phyloP scores from a whole-genome alignment of 2,329 filamentous ascomycete genomes.

The Cladophialophora exuberans region DNA sequence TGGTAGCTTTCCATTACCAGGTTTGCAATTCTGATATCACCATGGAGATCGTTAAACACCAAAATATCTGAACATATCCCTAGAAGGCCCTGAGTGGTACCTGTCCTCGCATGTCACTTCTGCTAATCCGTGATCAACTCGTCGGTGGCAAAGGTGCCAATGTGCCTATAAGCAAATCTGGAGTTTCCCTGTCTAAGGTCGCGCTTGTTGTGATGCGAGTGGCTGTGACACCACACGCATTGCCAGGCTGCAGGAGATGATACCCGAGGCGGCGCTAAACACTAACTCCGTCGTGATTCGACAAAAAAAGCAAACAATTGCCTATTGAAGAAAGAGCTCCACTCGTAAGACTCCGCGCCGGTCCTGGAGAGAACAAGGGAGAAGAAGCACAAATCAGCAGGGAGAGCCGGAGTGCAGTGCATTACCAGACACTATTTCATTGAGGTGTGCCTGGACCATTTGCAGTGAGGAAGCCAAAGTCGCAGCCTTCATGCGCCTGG shows the following conservation, averaged over 20 bases:
- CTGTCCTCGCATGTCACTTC: too few relatives aligned
- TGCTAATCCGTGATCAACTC: too few relatives aligned
- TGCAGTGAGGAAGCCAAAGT: slow-evolving; percentile 38
- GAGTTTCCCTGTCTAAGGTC: neutral
- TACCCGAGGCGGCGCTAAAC: slow-evolving; percentile 1
- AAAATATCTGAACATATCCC: too few relatives aligned
- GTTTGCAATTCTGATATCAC: too few relatives aligned
- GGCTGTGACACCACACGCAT: neutral
- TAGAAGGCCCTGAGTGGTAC: too few relatives aligned
- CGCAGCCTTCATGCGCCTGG: slow-evolving; percentile 46
- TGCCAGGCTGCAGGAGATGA: slow-evolving; percentile 4
- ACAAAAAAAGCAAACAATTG: neutral
- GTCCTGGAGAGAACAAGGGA: neutral
- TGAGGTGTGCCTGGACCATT: slow-evolving; percentile 8
- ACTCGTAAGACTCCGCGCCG: neutral
- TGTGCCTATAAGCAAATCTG: neutral
- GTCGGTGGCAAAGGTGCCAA: too few relatives aligned
- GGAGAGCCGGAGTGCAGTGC: too few relatives aligned
- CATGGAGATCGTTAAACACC: too few relatives aligned
- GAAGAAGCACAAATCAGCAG: neutral
- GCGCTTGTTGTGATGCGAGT: neutral
- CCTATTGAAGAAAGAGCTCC: slow-evolving; percentile 13
- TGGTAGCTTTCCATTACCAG: too few relatives aligned
- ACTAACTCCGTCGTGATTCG: neutral
- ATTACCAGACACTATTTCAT: too few relatives aligned